These are phyloP conservation scores for Ascochyta koolunga DNA, from an alignment of 2,329 filamentous ascomycete genomes.

Conservation along the genomic window DNA sequence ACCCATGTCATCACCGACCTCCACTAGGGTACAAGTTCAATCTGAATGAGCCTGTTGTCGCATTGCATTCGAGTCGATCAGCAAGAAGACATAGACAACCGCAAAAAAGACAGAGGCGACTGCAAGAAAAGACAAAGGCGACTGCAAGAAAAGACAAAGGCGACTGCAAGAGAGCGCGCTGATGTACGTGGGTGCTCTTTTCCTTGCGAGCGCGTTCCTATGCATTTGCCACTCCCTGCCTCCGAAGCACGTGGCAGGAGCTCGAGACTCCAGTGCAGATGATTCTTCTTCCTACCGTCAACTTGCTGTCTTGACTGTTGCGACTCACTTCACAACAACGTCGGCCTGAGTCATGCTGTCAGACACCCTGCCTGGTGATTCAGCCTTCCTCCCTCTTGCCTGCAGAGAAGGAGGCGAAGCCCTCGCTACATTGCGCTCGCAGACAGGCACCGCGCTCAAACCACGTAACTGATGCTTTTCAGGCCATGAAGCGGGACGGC, in stretches of 20 bases:
- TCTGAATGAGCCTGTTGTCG: constrained; percentile 26
- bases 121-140: constrained; percentile 21
- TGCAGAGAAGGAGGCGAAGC: not conserved
- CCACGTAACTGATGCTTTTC: constrained; percentile 25
- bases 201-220: constrained; percentile 5
- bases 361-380: constrained; percentile 32
- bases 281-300: not conserved
- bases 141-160: constrained; percentile 20
- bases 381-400: constrained; percentile 28
- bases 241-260: no score
- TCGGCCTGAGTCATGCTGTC: constrained; percentile 15
- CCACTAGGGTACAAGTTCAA: not conserved
- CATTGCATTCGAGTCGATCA: constrained; percentile 23
- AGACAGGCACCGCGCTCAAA: not conserved
- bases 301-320: not conserved
- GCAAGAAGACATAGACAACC: no score
- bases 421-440: no score
- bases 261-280: not conserved
- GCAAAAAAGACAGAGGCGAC: constrained; percentile 16
- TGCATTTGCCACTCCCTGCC: not conserved
- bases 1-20: constrained; percentile 20
- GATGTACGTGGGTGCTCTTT: constrained; percentile 44
- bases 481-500: constrained; percentile 31
- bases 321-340: no score
- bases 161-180: constrained; percentile 32